Percentiles rank a stretch among this genome's conserved stretches.
Conservation (phyloP, 768 basidiomycete genomes). For the Rhodotorula graminis region DNA sequence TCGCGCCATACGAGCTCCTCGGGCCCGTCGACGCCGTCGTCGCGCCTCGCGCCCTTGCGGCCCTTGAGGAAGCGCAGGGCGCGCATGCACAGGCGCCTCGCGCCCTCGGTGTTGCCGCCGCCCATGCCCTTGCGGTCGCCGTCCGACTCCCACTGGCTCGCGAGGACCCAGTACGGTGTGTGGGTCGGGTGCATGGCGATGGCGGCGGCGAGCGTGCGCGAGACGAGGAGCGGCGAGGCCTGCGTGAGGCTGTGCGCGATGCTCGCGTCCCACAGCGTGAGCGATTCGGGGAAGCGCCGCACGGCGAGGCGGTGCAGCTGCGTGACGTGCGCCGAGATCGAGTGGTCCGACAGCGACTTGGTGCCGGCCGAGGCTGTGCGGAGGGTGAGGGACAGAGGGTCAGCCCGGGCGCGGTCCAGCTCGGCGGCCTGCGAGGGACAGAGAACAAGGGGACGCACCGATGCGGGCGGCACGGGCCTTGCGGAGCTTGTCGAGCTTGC, state of each 20-base stretch:
- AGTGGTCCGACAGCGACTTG: conserved; percentile 40
- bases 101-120: conserved; percentile 41
- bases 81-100: conserved; percentile 40
- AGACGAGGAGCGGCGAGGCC: conserved; percentile 35
- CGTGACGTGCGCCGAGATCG: conserved; percentile 41
- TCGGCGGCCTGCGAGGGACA: too few relatives aligned
- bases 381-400: too few relatives aligned
- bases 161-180: conserved; percentile 41
- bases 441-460: conserved; percentile 17
- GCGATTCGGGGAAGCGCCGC: conserved; percentile 38
- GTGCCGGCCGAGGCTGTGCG: conserved; percentile 22
- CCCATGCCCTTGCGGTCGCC: conserved; percentile 40
- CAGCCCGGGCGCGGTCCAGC: neutral
- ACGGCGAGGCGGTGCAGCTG: conserved; percentile 39
- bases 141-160: conserved; percentile 41
- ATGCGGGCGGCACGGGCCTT: conserved; percentile 33
- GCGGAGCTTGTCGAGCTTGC: conserved; percentile 42
- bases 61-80: conserved; percentile 42
- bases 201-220: conserved; percentile 35
- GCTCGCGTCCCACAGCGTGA: conserved; percentile 38
- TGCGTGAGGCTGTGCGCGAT: conserved; percentile 39
- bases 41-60: neutral
- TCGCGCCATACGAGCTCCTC: conserved; percentile 38
- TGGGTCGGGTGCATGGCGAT: conserved; percentile 41
- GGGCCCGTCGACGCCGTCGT: neutral